Evolutionary conservation across 2,329 filamentous ascomycete species (phyloP).

Genomic region (Geosmithia morbida): DNA sequence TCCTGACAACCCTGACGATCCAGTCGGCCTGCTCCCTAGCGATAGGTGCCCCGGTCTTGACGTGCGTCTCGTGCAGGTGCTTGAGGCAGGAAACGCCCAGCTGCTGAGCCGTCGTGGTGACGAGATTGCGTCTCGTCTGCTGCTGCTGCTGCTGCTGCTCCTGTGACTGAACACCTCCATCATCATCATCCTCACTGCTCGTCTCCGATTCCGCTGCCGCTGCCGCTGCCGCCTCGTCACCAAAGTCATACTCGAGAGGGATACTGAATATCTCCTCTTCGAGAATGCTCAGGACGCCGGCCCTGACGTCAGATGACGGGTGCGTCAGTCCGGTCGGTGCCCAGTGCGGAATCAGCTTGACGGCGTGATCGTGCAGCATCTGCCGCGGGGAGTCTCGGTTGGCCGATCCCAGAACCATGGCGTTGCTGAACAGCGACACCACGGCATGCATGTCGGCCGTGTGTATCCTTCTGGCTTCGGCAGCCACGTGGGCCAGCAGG

Average conservation of each 20-base stretch:
- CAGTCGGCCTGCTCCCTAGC: slow-evolving; percentile 23
- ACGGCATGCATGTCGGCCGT: slow-evolving; percentile 33
- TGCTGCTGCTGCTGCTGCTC: no score
- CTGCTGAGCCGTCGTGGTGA: slow-evolving; percentile 13
- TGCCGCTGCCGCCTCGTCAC: slow-evolving; percentile 7
- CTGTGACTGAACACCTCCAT: no score
- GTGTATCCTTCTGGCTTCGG: slow-evolving; percentile 27
- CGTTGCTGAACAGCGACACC: slow-evolving; percentile 24
- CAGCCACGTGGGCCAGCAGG: slow-evolving; percentile 27
- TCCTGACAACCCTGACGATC: slow-evolving; percentile 26
- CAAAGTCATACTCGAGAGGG: slow-evolving; percentile 6
- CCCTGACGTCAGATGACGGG: slow-evolving; percentile 25
- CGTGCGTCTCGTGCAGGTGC: slow-evolving; percentile 31
- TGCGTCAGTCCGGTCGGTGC: slow-evolving; percentile 33
- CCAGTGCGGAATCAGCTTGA: slow-evolving; percentile 26
- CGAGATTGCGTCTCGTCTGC: background rate
- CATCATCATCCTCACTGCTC: slow-evolving; percentile 10
- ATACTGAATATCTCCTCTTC: slow-evolving; percentile 23
- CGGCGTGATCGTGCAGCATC: slow-evolving; percentile 1
- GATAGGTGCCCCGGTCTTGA: slow-evolving; percentile 25
- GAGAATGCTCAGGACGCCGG: slow-evolving; percentile 27
- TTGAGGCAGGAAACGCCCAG: slow-evolving; percentile 29
- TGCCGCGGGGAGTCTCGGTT: slow-evolving; percentile 7
- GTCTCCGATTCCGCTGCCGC: no score
- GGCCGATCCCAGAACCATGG: slow-evolving; percentile 12